Base-by-base conservation (phyloP, 148 eudicot species). In the Fallopia convolvulus region DNA sequence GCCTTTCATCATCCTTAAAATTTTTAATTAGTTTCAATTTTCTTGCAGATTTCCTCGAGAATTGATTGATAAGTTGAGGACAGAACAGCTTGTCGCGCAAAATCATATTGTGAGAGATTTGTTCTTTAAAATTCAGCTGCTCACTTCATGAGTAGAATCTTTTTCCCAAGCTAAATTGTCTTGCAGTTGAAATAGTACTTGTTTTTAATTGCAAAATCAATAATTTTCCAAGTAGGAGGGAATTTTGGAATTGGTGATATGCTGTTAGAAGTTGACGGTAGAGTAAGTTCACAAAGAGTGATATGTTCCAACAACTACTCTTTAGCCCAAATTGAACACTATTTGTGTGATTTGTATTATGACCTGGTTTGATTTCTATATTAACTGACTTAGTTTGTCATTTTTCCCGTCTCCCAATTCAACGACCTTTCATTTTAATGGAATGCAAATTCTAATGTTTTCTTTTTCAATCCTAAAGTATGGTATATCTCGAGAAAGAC, bases 51-150 rank as follows among this genome's bases (percentile, higher is more conserved):
- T 95, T 85, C 94, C 97, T 86, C 90, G 90, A 70, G 85, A 78
- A 60, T 84, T 95, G 88, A 83, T 91, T 58, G 81, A 74, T 77
- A 95, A 92, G 84, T 79, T 95, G 84, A 86, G 90, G 82, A 92
- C 90, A 33, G 97, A 95, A 76, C 88, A 97, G 85, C 87, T 95
- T 82, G 89, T 85, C 76, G 88, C 90, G 94, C 97, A 95, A 84
- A 95, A 95, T 82, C 99, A 95, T 87, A 79, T 82, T 44, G 99
- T 95, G 80, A 90, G 72, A 26, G 17, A 30, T 63, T 66, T 23
- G 12, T 63, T 63, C 70, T 13, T 3, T 14, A 32, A 66, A 2
- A 33, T 33, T 15, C 42, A 63, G 70, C 70, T 18, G 26, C 15
- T 61, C 68, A 20, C 5, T 63, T 63, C 5, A 66, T 36, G 72